Base-by-base conservation (phyloP, 2,329 filamentous ascomycete genomes). In the Cadophora luteo-olivacea region DNA sequence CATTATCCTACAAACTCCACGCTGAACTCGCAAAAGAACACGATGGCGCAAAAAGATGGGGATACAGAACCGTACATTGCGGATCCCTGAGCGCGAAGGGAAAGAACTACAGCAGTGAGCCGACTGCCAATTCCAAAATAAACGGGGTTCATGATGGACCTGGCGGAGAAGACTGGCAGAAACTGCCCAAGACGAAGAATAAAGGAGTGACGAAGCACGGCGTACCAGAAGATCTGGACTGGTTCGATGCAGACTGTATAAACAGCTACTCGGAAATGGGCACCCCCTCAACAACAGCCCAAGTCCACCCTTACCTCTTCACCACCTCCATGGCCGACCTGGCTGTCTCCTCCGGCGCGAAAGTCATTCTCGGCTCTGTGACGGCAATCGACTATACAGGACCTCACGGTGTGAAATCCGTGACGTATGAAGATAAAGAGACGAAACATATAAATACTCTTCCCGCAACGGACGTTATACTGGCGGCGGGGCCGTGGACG, bases 221-320 rank as follows among this genome's bases (percentile, higher is more conserved):
- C 2, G 80, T 97, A 0, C 95, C 96, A 0, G 77, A 84, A 16
- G 93, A 97, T 71, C 83, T 98, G 14, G 91, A 97, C 79, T 99
- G 94, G 94, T 84, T 98, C 52, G 87, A 92, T 64, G 81, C 85
- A 1, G 87, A 90, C 4, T 82, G 89, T 1, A 81, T 97, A 25
- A 82, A 83, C 64, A 84, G 84, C 24, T 98, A 97, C 80, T 88
- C 92, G 41, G 89, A 91, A 77, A 97, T 98, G 93, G 93, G 93
- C 1, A 90, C 88, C 2, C 87, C 89, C 0, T 86, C 85, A 1
- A 92, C 93, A 70, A 98, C 96, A 1, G 92, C 96, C 0, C 96
- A 99, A 80, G 95, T 98, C 2, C 95, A 99, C 76, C 96, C 96
- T 0, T 92, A 91, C 70, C 89, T 93, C 55, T 98, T 99, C 77